Conservation (phyloP, 345 rosid genomes). For the Salix arbutifolia region DNA sequence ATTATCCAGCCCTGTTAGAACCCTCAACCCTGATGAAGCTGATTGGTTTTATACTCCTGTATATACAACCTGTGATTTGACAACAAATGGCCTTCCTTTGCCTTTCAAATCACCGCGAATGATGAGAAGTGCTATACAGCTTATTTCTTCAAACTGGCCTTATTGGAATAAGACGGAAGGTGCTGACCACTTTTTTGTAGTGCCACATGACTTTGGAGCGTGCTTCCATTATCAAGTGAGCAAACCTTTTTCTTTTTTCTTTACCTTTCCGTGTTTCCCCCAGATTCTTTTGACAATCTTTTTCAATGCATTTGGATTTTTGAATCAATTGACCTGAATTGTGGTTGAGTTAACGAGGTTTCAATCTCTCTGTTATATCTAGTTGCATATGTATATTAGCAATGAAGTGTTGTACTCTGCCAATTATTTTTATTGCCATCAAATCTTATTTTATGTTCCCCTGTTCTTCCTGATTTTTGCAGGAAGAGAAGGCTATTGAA, state of each 20-base stretch:
- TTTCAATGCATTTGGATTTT: neutral
- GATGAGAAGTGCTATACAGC: conserved; percentile 33
- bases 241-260: neutral
- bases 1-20: conserved; percentile 30
- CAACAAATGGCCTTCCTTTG: conserved; percentile 33
- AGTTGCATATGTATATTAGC: neutral
- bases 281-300: neutral
- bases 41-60: conserved; percentile 38
- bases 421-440: neutral
- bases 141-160: conserved; percentile 35
- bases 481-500: conserved; percentile 92
- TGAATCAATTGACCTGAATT: conserved; percentile 4
- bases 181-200: conserved; percentile 34
- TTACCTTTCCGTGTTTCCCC: neutral
- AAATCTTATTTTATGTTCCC: neutral
- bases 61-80: conserved; percentile 34
- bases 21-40: conserved; percentile 28
- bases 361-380: neutral
- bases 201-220: conserved; percentile 35
- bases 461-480: neutral
- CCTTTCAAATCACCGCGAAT: conserved; percentile 36
- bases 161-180: conserved; percentile 25
- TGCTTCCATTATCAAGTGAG: conserved; percentile 26
- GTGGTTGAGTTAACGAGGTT: neutral
- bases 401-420: neutral